A percentile compares a stretch with the other conserved stretches of the same genome.
Conservation (phyloP, 1,284 basidiomycete species). For the Marasmius sp. region DNA sequence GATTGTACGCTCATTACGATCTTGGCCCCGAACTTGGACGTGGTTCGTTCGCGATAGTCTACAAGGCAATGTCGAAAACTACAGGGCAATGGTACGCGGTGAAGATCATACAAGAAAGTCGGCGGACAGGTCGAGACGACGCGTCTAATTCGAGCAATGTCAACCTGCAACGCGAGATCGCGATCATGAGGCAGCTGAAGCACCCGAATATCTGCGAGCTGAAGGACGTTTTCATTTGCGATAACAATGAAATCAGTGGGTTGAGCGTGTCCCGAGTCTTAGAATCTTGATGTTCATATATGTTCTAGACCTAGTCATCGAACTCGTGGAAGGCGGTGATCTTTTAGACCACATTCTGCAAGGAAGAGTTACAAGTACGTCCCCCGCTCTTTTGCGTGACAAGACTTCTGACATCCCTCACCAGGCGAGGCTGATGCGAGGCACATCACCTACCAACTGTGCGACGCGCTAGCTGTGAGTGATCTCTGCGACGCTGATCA, state of each 20-base stretch:
- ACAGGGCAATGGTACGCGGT: constrained; percentile 69
- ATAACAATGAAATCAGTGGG: constrained; percentile 72
- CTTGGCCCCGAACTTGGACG: constrained; percentile 68
- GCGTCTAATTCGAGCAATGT: constrained; percentile 16
- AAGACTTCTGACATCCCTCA: constrained; percentile 6
- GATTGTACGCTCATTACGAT: constrained; percentile 66
- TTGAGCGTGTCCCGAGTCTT: constrained; percentile 6
- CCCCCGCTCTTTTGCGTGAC: background rate
- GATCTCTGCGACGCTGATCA: background rate
- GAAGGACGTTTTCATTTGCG: constrained; percentile 72
- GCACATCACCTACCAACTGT: constrained; percentile 74
- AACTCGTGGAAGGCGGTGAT: constrained; percentile 85
- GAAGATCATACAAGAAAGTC: constrained; percentile 67
- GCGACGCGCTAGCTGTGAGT: constrained; percentile 66
- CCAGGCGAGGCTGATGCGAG: constrained; percentile 57
- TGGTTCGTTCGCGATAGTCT: constrained; percentile 80
- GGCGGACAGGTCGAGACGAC: background rate
- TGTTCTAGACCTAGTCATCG: constrained; percentile 67
- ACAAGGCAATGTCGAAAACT: constrained; percentile 61
- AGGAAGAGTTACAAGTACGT: constrained; percentile 58
- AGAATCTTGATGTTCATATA: constrained; percentile 8
- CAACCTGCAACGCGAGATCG: constrained; percentile 65
- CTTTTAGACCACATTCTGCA: constrained; percentile 79
- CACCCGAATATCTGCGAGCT: constrained; percentile 84
- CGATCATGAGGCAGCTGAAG: constrained; percentile 71